These are phyloP conservation scores for Diphasiastrum complanatum DNA, from an alignment of 83 land plant genomes.

Conservation along the genomic window DNA sequence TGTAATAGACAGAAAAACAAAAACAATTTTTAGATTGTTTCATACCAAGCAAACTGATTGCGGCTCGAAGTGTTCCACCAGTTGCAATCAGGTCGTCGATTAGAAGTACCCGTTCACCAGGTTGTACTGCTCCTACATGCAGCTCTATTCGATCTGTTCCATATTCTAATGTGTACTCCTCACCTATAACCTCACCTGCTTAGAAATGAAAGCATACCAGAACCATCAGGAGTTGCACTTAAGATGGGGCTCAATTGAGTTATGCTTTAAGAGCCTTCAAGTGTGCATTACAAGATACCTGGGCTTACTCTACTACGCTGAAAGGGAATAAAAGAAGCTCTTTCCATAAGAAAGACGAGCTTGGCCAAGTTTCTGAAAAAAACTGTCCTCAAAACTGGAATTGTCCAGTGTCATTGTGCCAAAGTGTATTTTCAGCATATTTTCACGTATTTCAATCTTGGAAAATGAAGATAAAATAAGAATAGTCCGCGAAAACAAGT, in stretches of 20 bases:
- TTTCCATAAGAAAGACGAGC: no score
- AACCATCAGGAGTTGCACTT: background rate
- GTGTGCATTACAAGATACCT: no score
- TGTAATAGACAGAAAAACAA: background rate
- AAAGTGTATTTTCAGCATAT: background rate
- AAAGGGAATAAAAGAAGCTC: no score
- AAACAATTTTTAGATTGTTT: background rate
- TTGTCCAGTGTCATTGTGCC: no score
- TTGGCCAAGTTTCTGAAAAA: no score
- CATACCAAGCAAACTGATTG: constrained; percentile 6
- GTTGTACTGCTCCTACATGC: background rate
- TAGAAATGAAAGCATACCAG: background rate
- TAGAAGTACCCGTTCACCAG: constrained; percentile 16
- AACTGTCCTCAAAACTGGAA: no score
- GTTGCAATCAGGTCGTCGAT: constrained; percentile 54
- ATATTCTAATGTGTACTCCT: background rate
- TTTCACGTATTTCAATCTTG: background rate
- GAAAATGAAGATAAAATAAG: background rate
- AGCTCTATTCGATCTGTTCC: constrained; percentile 7
- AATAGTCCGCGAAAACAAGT: background rate
- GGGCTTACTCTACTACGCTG: no score
- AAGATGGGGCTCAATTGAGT: background rate
- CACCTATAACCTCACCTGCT: background rate
- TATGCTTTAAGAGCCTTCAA: no score
- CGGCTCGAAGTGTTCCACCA: constrained; percentile 3